Evolutionary conservation across 2,329 filamentous ascomycete species (phyloP), one percentile per base, ranked within the genome.

Genomic region (Elsinoe australis): DNA sequence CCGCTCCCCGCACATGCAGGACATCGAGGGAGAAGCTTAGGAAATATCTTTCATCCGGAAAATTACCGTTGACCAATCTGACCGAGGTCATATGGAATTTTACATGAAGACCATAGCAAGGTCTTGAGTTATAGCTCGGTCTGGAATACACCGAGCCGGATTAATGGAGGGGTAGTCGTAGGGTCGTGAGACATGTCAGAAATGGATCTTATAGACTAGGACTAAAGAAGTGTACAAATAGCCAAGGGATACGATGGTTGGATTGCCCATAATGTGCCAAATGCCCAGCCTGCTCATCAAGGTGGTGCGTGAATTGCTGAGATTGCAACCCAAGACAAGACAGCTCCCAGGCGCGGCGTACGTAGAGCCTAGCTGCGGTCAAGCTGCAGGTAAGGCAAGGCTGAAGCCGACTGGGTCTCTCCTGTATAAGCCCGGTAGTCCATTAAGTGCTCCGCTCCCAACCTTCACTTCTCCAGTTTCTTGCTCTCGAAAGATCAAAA

Each of bases 261-360:
- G n/a, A n/a, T n/a, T n/a, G n/a, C n/a, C n/a, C n/a, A n/a, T n/a
- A n/a, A n/a, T n/a, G n/a, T n/a, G n/a, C n/a, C 4, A 32, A 44
- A 32, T 26, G 39, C 26, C 39, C 39, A 32, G 39, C 26, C 26
- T 41, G 28, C 26, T 44, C 39, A 44, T 15, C 14, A 19, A 44
- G 39, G 28, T 18, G 5, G 17, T 44, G 39, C 39, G 39, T 44
- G 39, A 44, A 31, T 44, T 32, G 39, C 28, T 32, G 39, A 29
- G 15, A 21, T 22, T 15, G 18, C 9, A 28, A 41, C 15, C 18
- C 28, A 32, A 31, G 39, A 44, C 39, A 44, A 44, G 39, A 32
- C 24, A 44, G 39, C 26, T 21, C 21, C 17, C 19, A 17, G 26
- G 39, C 39, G 26, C 26, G 39, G 39, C 39, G 39, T 44, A 17